A percentile compares a stretch with the other conserved stretches of the same genome.
These are phyloP conservation scores for Cladosporium sp. DNA, from an alignment of 2,329 filamentous ascomycete species.

Conservation along the genomic window DNA sequence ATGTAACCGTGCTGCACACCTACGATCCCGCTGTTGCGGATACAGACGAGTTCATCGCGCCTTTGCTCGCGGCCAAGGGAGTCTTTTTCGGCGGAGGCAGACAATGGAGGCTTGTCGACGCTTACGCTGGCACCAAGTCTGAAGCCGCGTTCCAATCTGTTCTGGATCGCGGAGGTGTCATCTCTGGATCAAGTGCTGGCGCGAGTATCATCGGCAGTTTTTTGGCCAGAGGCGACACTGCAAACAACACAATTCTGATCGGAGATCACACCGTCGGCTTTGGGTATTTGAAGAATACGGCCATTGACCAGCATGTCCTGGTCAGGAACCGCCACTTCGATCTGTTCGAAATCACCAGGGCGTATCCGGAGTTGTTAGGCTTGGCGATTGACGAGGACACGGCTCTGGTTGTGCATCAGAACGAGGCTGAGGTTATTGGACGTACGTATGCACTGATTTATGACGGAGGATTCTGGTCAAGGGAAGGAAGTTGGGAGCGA, in stretches of 20 bases:
- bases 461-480: constrained; percentile 28
- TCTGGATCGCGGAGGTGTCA: constrained; percentile 29
- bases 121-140: constrained; percentile 28
- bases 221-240: constrained; percentile 29
- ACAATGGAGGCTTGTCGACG: constrained; percentile 32
- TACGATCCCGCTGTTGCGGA: constrained; percentile 28
- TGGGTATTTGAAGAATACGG: constrained; percentile 28
- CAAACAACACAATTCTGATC: constrained; percentile 28
- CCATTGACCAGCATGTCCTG: constrained; percentile 31
- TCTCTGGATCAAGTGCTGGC: constrained; percentile 27
- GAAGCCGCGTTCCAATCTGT: constrained; percentile 28
- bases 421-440: constrained; percentile 28
- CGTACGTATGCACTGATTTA: constrained; percentile 28
- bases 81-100: constrained; percentile 31
- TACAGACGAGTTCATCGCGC: constrained; percentile 29
- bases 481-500: constrained; percentile 27
- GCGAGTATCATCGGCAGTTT: constrained; percentile 30
- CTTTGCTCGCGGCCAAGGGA: constrained; percentile 24
- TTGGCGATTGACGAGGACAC: constrained; percentile 29
- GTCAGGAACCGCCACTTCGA: constrained; percentile 30
- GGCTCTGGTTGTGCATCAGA: constrained; percentile 27
- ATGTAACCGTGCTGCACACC: constrained; percentile 29
- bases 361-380: constrained; percentile 27
- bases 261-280: constrained; percentile 30
- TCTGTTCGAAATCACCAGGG: constrained; percentile 27